Evolutionary conservation across 495 filamentous ascomycete species (phyloP), one percentile per base, ranked within the genome.

Genomic region (Cercophora newfieldiana): DNA sequence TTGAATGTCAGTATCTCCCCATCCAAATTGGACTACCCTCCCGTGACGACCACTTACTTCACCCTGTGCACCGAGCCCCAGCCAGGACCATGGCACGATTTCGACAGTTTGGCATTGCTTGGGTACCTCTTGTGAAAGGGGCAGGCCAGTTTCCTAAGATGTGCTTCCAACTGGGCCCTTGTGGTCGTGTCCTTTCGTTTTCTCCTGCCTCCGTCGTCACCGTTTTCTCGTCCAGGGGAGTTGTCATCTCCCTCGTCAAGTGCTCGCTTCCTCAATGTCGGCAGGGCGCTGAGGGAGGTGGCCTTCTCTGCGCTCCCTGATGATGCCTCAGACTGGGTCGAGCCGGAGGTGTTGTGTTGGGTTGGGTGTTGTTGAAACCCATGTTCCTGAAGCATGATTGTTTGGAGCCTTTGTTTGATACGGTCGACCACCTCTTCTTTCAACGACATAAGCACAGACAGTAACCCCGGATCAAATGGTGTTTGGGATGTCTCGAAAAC

Each of bases 381-480:
- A 4, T 57, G 54, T 1, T 2, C 26, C 14, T 57, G 54, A 18
- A 57, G 21, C 4, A 57, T 30, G 2, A 29, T 57, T 7, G 26
- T 30, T 26, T 57, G 54, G 10, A 57, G 26, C 54, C 54, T 57
- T n/a, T 57, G 54, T n/a, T 57, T 29, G 54, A 57, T 57, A n/a
- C 54, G 54, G 5, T 25, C 19, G 7, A 57, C 54, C 2, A 57
- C 54, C 24, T 57, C 22, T 29, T 57, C 54, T 18, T 57, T 57
- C 24, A 57, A 25, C 2, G 54, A 30, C 24, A 57, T 25, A 25
- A 29, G 22, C 24, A 57, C 14, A 12, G 54, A 28, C 12, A 57
- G 26, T 4, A 57, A 30, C 24, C 12, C 54, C 1, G 54, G 54
- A n/a, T 57, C 24, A 10, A 57, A 57, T 57, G 4, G 21, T 25